Percentiles rank a stretch among this genome's conserved stretches.
Evolutionary conservation across 441 rosid species (phyloP).

Genomic region (Gossypium davidsonii): DNA sequence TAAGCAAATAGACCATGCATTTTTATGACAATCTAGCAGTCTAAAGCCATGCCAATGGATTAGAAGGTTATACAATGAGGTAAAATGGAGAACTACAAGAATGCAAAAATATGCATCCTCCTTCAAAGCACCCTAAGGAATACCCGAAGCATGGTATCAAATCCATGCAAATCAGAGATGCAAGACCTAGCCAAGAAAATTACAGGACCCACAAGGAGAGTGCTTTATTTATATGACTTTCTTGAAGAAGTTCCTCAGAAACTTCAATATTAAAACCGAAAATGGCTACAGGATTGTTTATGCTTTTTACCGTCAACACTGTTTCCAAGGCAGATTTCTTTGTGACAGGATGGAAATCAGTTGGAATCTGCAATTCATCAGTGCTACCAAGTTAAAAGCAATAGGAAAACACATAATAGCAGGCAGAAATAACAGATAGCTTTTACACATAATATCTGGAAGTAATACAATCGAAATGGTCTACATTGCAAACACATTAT

Average conservation of each 20-base stretch:
- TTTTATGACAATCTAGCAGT: not conserved
- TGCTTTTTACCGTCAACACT: constrained; percentile 74
- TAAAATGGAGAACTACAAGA: not conserved
- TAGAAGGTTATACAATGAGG: not conserved
- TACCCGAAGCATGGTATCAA: not conserved
- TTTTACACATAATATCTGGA: not conserved
- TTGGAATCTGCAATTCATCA: constrained; percentile 66
- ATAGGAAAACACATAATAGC: not conserved
- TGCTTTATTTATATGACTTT: not conserved
- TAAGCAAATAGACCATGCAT: not conserved
- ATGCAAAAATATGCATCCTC: not conserved
- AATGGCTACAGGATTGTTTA: not conserved
- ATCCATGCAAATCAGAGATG: not conserved
- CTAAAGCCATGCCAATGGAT: not conserved
- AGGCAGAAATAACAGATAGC: not conserved
- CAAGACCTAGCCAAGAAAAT: not conserved
- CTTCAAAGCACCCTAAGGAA: not conserved
- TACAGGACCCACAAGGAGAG: not conserved
- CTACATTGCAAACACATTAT: not conserved
- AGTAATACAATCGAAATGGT: not conserved
- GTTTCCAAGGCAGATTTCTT: constrained; percentile 94
- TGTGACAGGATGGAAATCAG: constrained; percentile 87
- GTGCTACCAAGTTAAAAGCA: not conserved
- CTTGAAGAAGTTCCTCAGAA: not conserved
- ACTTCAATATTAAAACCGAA: constrained; percentile 7